Evolutionary conservation across 345 rosid species (phyloP).

Genomic region (Corchorus olitorius): DNA sequence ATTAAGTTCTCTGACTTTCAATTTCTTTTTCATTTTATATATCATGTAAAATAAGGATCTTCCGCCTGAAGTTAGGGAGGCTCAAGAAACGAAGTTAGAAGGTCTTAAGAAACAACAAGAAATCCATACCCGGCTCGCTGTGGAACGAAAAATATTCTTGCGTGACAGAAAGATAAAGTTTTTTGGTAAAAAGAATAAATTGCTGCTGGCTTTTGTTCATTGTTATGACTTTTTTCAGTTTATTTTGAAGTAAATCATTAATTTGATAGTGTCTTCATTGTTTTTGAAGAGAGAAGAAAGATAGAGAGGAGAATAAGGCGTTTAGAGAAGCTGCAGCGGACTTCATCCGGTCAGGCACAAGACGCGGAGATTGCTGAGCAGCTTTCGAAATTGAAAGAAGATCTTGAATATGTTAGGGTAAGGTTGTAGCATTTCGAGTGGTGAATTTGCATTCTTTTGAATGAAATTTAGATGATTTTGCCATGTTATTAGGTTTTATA

Average conservation of each 20-base stretch:
- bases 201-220: neutral
- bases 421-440: conserved; percentile 18
- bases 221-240: neutral
- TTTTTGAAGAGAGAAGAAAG: conserved; percentile 77
- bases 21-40: neutral
- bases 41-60: conserved; percentile 47
- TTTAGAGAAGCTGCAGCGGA: conserved; percentile 86
- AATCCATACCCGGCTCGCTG: conserved; percentile 75
- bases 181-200: conserved; percentile 53
- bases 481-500: neutral
- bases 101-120: conserved; percentile 88
- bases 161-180: conserved; percentile 90
- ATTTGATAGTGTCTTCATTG: neutral
- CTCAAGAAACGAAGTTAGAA: conserved; percentile 69
- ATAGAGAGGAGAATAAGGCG: conserved; percentile 85
- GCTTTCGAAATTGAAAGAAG: conserved; percentile 85
- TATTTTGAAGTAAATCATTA: neutral
- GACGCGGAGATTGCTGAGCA: conserved; percentile 68
- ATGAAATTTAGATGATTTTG: neutral
- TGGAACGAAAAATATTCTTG: conserved; percentile 86
- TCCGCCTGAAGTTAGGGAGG: conserved; percentile 73
- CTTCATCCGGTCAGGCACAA: conserved; percentile 68
- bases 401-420: conserved; percentile 97
- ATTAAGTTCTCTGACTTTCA: neutral
- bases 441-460: conserved; percentile 4